Evolutionary conservation across 139 green algal species (phyloP).

Genomic region (Chlorella sp.): DNA sequence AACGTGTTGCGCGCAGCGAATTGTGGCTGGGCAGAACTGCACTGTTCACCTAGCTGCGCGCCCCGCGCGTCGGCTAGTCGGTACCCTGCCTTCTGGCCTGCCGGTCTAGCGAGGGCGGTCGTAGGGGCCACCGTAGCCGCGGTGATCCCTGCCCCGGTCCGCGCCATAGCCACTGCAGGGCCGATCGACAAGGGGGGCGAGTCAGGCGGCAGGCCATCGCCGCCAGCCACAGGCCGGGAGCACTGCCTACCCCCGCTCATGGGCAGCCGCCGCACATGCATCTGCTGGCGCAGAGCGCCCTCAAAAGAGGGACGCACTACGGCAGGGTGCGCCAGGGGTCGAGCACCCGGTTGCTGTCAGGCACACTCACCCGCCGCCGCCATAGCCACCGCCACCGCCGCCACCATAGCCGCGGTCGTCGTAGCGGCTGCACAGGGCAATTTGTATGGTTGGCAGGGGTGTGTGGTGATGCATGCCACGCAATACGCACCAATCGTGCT

Average conservation of each 20-base stretch:
- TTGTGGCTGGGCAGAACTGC: too few relatives aligned
- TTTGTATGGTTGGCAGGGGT: too few relatives aligned
- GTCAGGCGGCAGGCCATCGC: neutral
- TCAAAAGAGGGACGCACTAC: neutral
- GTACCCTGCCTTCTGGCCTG: neutral
- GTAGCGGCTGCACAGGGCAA: slow-evolving; percentile 27
- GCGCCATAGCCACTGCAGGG: slow-evolving; percentile 18
- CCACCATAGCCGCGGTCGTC: slow-evolving; percentile 17
- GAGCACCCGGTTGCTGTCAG: neutral
- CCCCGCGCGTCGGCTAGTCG: neutral
- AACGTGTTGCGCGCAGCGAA: too few relatives aligned
- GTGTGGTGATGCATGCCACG: too few relatives aligned
- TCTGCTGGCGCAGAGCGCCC: neutral
- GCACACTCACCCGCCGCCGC: slow-evolving; percentile 7
- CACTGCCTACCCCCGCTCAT: too few relatives aligned
- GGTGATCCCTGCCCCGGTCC: slow-evolving; percentile 9
- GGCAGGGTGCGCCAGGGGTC: neutral
- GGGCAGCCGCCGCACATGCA: neutral
- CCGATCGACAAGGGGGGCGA: neutral
- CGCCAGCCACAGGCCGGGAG: too few relatives aligned
- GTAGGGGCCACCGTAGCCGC: slow-evolving; percentile 8
- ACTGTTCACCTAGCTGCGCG: too few relatives aligned
- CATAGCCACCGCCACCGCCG: slow-evolving; percentile 29
- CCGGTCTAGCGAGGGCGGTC: slow-evolving; percentile 8
- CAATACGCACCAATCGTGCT: too few relatives aligned